These are phyloP conservation scores for Phycomyces nitens DNA, from an alignment of 192 early-diverging fungal species.

Conservation along the genomic window DNA sequence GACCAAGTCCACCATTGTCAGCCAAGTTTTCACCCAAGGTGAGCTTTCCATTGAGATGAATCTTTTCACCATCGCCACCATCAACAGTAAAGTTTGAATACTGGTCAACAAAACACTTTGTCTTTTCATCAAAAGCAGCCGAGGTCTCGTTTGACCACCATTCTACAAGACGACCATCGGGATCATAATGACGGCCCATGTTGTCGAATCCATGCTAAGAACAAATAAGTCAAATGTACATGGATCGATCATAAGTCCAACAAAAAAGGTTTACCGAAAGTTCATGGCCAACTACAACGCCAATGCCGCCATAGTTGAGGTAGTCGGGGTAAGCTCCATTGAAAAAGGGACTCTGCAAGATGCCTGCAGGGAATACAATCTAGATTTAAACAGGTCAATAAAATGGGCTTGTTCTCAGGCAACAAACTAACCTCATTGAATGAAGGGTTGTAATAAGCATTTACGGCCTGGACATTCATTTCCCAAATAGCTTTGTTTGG, in stretches of 20 bases:
- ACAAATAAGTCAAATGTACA: neutral
- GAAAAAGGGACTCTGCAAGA: conserved; percentile 56
- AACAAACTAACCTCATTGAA: conserved; percentile 34
- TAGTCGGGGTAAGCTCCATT: conserved; percentile 42
- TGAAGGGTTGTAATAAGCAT: conserved; percentile 50
- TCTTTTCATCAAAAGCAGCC: conserved; percentile 42
- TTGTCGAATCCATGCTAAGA: conserved; percentile 53
- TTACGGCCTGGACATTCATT: conserved; percentile 51
- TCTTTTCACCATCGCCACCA: conserved; percentile 29
- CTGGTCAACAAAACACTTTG: conserved; percentile 62
- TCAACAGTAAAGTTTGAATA: conserved; percentile 51
- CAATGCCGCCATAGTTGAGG: conserved; percentile 62
- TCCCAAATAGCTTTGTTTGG: conserved; percentile 34
- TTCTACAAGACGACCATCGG: conserved; percentile 27
- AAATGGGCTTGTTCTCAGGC: too few species aligned
- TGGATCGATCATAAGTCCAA: neutral
- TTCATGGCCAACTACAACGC: conserved; percentile 54
- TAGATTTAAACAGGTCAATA: neutral
- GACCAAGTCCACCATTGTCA: conserved; percentile 62
- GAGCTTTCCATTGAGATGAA: conserved; percentile 52
- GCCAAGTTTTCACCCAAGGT: conserved; percentile 66
- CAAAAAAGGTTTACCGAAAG: conserved; percentile 32
- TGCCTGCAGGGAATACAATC: conserved; percentile 52
- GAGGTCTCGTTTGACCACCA: conserved; percentile 73
- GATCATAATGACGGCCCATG: conserved; percentile 44